phyloP scores from a whole-genome alignment of 208 protist species.

The Wallacemonas collosoma region DNA sequence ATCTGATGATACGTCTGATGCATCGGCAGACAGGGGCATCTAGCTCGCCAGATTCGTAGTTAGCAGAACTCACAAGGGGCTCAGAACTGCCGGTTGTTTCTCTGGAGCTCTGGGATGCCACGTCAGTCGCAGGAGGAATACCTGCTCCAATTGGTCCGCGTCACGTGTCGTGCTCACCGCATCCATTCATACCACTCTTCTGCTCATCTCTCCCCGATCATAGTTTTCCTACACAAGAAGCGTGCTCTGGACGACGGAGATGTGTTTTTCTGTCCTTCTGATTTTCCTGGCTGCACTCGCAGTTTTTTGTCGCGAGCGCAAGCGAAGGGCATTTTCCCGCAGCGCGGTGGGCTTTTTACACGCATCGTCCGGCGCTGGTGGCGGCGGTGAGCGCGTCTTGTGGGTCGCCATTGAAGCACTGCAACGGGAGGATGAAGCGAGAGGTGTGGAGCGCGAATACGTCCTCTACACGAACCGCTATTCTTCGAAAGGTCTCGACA shows the following conservation, averaged over 20 bases:
- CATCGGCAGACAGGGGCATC: no score
- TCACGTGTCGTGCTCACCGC: no score
- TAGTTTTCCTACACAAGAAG: background rate
- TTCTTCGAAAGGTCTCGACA: background rate
- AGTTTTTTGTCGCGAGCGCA: constrained; percentile 24
- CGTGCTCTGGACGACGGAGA: background rate
- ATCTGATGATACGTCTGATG: no score
- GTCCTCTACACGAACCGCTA: constrained; percentile 63
- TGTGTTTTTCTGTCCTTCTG: background rate
- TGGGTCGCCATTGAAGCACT: constrained; percentile 89
- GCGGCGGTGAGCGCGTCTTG: constrained; percentile 97
- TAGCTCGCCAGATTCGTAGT: no score
- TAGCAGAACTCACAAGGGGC: no score
- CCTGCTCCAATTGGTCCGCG: no score
- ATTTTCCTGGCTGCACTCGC: constrained; percentile 16
- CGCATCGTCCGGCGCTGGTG: constrained; percentile 89
- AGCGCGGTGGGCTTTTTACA: constrained; percentile 91
- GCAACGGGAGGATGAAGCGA: constrained; percentile 44
- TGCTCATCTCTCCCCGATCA: no score
- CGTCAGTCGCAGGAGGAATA: no score
- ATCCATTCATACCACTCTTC: no score
- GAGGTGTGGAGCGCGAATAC: constrained; percentile 45
- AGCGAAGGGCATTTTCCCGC: constrained; percentile 21
- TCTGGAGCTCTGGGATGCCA: no score
- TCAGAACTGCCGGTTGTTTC: no score